Evolutionary conservation across 2,329 filamentous ascomycete species (phyloP).

Genomic region (Alternaria hordeiaustralica): DNA sequence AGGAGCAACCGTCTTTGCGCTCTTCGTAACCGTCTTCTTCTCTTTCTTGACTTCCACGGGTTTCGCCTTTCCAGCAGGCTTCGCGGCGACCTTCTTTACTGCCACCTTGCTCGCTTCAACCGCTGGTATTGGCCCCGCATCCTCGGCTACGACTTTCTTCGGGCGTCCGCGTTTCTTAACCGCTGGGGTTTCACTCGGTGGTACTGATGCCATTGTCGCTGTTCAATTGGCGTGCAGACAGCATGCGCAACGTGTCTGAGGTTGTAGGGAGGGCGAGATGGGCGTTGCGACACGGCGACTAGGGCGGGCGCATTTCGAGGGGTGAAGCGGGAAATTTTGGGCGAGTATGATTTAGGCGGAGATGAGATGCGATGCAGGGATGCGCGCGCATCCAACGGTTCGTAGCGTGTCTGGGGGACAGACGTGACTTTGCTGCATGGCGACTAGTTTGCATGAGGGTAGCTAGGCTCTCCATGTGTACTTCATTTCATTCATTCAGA

Average conservation of each 20-base stretch:
- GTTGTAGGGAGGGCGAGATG: neutral
- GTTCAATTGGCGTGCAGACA: conserved; percentile 5
- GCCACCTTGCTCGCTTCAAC: conserved; percentile 23
- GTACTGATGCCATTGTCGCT: conserved; percentile 19
- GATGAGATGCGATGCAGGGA: conserved; percentile 17
- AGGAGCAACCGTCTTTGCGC: conserved; percentile 5
- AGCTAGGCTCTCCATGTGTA: neutral
- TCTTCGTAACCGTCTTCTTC: conserved; percentile 22
- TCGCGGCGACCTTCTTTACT: conserved; percentile 32
- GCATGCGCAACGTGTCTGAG: neutral
- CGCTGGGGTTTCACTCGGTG: conserved; percentile 18
- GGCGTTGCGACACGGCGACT: conserved; percentile 15
- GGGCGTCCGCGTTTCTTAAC: conserved; percentile 43
- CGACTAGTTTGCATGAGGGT: neutral
- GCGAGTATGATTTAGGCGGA: conserved; percentile 14
- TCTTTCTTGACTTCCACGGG: conserved; percentile 11
- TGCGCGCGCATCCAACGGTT: conserved; percentile 7
- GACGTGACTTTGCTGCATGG: neutral
- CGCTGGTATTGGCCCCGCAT: conserved; percentile 10
- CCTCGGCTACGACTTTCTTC: conserved; percentile 39
- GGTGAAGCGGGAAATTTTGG: conserved; percentile 23
- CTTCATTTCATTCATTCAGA: neutral
- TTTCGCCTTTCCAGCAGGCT: conserved; percentile 24
- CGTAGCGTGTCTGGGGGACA: neutral
- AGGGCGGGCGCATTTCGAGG: conserved; percentile 25